These are phyloP conservation scores for Suillus alpinus DNA, from an alignment of 768 basidiomycete genomes.

Conservation along the genomic window DNA sequence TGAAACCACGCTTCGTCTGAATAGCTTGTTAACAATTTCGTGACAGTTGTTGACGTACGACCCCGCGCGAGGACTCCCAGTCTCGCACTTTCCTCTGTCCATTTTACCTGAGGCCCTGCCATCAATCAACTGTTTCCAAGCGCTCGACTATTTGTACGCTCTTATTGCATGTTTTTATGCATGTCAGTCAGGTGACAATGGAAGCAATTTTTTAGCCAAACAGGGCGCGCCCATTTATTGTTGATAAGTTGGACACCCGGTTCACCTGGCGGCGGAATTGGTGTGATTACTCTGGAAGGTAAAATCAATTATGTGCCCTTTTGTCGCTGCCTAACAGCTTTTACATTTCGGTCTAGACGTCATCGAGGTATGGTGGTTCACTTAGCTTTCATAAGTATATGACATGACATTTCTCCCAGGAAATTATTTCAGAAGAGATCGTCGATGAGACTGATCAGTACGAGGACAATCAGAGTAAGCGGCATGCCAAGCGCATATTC, in stretches of 20 bases:
- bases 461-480: slow-evolving; percentile 82
- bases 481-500: slow-evolving; percentile 64
- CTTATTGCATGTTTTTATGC: neutral
- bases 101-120: slow-evolving; percentile 89
- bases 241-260: slow-evolving; percentile 89
- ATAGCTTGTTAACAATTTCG: slow-evolving; percentile 7
- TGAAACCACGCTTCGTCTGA: slow-evolving; percentile 7
- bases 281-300: slow-evolving; percentile 90
- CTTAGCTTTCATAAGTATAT: neutral
- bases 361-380: slow-evolving; percentile 54
- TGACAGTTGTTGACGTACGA: slow-evolving; percentile 90
- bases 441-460: slow-evolving; percentile 93
- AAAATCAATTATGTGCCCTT: slow-evolving; percentile 12
- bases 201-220: slow-evolving; percentile 56
- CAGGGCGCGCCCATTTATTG: slow-evolving; percentile 89
- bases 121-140: slow-evolving; percentile 91
- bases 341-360: slow-evolving; percentile 45
- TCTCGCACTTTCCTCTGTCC: slow-evolving; percentile 72
- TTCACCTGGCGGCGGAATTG: slow-evolving; percentile 78
- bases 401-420: slow-evolving; percentile 40
- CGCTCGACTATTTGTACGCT: slow-evolving; percentile 84
- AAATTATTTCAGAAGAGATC: slow-evolving; percentile 97
- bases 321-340: slow-evolving; percentile 5
- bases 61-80: slow-evolving; percentile 68
- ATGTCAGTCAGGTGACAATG: neutral